Conservation (phyloP, 2,329 filamentous ascomycete species). For the Fusarium sp. region DNA sequence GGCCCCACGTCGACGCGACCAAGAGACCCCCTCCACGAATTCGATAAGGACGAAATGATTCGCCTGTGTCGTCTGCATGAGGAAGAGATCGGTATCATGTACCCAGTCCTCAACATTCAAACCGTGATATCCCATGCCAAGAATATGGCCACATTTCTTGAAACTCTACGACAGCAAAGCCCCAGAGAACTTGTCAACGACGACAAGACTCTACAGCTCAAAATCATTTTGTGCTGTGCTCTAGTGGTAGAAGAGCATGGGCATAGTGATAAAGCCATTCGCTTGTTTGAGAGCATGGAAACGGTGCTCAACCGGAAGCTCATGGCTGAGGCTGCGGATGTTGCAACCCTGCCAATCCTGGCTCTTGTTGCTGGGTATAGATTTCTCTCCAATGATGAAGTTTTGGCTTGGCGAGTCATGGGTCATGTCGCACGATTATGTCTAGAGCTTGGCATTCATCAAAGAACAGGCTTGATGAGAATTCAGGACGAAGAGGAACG, state of each 20-base stretch:
- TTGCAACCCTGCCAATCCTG: constrained; percentile 60
- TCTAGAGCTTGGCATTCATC: constrained; percentile 83
- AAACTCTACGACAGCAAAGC: constrained; percentile 54
- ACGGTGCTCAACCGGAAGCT: constrained; percentile 72
- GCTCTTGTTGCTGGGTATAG: constrained; percentile 71
- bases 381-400: constrained; percentile 87
- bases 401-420: constrained; percentile 86
- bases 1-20: constrained; percentile 44
- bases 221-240: constrained; percentile 83
- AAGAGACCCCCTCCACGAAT: constrained; percentile 80
- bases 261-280: constrained; percentile 76
- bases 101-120: constrained; percentile 82
- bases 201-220: constrained; percentile 73
- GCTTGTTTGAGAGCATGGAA: constrained; percentile 80
- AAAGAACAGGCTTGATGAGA: constrained; percentile 75
- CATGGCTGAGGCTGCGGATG: constrained; percentile 61
- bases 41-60: constrained; percentile 81
- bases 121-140: constrained; percentile 75
- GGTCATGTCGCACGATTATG: constrained; percentile 84
- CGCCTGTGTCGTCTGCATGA: constrained; percentile 83
- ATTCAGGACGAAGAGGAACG: constrained; percentile 76
- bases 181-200: constrained; percentile 55
- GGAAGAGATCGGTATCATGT: constrained; percentile 93
- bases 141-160: constrained; percentile 76
- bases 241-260: constrained; percentile 82